Evolutionary conservation across 192 early-diverging fungal species (phyloP).

Genomic region (Coemansia asiatica): DNA sequence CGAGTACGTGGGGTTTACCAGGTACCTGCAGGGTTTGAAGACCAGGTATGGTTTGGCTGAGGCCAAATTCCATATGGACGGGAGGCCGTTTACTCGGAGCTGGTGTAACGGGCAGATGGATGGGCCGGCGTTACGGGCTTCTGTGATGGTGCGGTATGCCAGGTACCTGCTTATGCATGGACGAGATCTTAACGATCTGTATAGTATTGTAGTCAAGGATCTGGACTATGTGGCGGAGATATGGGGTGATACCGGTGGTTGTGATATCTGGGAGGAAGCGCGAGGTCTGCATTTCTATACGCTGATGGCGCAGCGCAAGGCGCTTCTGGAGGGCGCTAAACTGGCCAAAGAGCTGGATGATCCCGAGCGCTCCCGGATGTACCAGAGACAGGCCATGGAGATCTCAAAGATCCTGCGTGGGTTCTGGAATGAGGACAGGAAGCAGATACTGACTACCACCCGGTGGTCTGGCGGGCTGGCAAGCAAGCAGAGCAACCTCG

Average conservation of each 20-base stretch:
- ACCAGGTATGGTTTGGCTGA: constrained; percentile 57
- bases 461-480: constrained; percentile 43
- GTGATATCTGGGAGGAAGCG: constrained; percentile 84
- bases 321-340: constrained; percentile 58
- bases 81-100: constrained; percentile 39
- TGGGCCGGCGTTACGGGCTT: constrained; percentile 61
- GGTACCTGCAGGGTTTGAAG: constrained; percentile 16
- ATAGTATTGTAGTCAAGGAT: constrained; percentile 56
- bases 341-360: constrained; percentile 38
- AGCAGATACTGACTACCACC: constrained; percentile 47
- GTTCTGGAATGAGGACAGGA: constrained; percentile 51
- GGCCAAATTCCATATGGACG: constrained; percentile 66
- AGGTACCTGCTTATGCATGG: not conserved
- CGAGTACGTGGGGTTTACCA: constrained; percentile 33
- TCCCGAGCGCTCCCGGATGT: constrained; percentile 17
- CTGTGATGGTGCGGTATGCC: constrained; percentile 21
- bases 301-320: constrained; percentile 60
- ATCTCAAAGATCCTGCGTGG: constrained; percentile 34
- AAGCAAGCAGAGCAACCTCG: constrained; percentile 58
- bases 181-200: constrained; percentile 15
- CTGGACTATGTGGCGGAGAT: constrained; percentile 61
- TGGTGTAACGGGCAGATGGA: constrained; percentile 74
- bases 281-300: constrained; percentile 73
- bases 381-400: constrained; percentile 27
- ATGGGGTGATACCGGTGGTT: constrained; percentile 50